Evolutionary conservation across 2,329 filamentous ascomycete genomes (phyloP), one percentile per base, ranked within the genome.

Genomic region (Cryphonectria radicalis): DNA sequence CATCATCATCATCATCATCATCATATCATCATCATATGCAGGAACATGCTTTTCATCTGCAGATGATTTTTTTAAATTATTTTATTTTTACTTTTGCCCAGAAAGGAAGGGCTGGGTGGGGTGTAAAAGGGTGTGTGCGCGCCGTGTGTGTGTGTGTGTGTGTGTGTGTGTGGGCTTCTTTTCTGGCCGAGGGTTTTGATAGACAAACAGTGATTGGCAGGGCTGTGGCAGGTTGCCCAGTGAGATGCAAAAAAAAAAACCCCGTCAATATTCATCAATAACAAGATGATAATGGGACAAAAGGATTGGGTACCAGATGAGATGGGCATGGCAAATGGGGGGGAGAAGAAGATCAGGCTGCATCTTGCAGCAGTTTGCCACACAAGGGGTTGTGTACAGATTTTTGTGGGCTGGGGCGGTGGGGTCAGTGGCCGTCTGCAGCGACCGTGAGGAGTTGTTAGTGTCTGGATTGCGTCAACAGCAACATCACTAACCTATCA

Each of bases 201-300:
- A 35, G 32, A 35, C 19, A 35, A 19, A 35, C 19, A 11, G 19
- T 62, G 59, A 62, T 62, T 62, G 59, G 59, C 59, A 62, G 59
- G 5, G 35, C 59, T 37, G 59, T 19, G 11, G 35, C 35, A 40
- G 32, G 59, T 62, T 62, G 59, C 59, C 59, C 59, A n/a, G 59
- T 40, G 32, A 62, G 59, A 40, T 32, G 59, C 59, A n/a, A 59
- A 57, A 55, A 4, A n/a, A 59, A 57, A 55, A 4, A 32, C 19
- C 32, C 59, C 59, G 35, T 62, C 32, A 22, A 40, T 40, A 35
- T 14, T 62, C 59, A 40, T 62, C 59, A 62, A 62, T 62, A 62
- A 62, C 59, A 62, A 40, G 59, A 62, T n/a, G 59, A 40, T 35
- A 25, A 32, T 32, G 8, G 32, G 5, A 22, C 32, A 62, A 62